Conservation (phyloP, 1,284 basidiomycete genomes). For the Papiliotrema terrestris region DNA sequence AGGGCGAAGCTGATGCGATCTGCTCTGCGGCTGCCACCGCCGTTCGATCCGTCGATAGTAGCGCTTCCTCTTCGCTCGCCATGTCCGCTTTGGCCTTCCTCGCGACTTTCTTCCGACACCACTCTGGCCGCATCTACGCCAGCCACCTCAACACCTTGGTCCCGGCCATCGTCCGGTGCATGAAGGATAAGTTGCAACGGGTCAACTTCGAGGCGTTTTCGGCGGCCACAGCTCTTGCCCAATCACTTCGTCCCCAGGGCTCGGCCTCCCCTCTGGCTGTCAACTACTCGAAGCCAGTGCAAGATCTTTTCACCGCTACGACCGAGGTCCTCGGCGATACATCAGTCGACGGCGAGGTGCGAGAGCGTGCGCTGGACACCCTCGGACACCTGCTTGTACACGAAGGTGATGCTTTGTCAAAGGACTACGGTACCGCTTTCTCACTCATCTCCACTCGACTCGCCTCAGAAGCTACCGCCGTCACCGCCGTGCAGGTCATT, state of each 20-base stretch:
- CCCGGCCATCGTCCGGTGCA: slow-evolving; percentile 67
- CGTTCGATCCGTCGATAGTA: slow-evolving; percentile 56
- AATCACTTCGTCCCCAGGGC: slow-evolving; percentile 44
- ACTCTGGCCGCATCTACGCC: slow-evolving; percentile 65
- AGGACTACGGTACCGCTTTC: slow-evolving; percentile 46
- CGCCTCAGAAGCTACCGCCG: slow-evolving; percentile 55
- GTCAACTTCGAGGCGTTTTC: slow-evolving; percentile 70
- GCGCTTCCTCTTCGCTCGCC: slow-evolving; percentile 67
- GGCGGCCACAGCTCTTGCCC: slow-evolving; percentile 52
- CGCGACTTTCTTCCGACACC: slow-evolving; percentile 74
- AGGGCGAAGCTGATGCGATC: slow-evolving; percentile 61
- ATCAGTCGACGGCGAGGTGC: slow-evolving; percentile 88
- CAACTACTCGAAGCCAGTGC: slow-evolving; percentile 54
- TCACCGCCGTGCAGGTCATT: slow-evolving; percentile 52
- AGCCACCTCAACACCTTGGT: slow-evolving; percentile 63
- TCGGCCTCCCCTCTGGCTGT: slow-evolving; percentile 35
- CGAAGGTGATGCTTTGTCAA: slow-evolving; percentile 63
- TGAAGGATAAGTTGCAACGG: slow-evolving; percentile 54
- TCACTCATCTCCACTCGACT: slow-evolving; percentile 74
- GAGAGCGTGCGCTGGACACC: slow-evolving; percentile 73
- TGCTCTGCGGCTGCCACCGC: slow-evolving; percentile 39
- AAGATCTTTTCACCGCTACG: slow-evolving; percentile 70
- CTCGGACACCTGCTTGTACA: slow-evolving; percentile 83
- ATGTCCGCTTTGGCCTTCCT: slow-evolving; percentile 81
- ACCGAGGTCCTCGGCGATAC: slow-evolving; percentile 67